Base-by-base conservation (phyloP, 176 grass and related monocot species). In the Oryza glumipatula region DNA sequence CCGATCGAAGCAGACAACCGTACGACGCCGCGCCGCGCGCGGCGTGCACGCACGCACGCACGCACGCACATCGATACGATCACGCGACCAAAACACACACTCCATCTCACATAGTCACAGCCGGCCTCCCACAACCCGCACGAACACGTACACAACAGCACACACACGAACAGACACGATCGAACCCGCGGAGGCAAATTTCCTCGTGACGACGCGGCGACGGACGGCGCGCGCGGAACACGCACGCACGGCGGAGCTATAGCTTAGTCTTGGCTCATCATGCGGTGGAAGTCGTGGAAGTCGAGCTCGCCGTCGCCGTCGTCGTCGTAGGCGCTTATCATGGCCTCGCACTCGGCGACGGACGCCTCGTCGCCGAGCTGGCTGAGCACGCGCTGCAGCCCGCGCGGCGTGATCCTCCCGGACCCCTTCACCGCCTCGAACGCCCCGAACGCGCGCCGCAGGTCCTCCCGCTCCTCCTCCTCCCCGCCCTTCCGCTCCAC, bases 341-440 rank as follows among this genome's bases (percentile, higher is more conserved):
- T 98, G 82, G 89, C 82, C 75, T 93, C 73, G 83, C 95, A 98
- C 48, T 95, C 87, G 19, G 93, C 85, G 1, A 98, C 78, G 3
- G 95, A 92, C 35, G 82, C 89, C 12, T 95, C 95, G 51, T 98
- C 95, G 22, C 95, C 95, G 11, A 98, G 91, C 76, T 84, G 82
- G 77, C 93, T 86, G 38, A 98, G 89, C 87, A 95, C 93, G 52
- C 91, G 86, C 87, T 98, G 93, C 85, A 98, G 21, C 2, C 95
- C 95, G 51, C 83, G 80, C 54, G 95, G 85, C 72, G 95, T 98
- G 83, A 98, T 98, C 78, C 95, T 80, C n/a, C 95, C 95, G 28
- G 93, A 95, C 32, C 95, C 95, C 87, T 98, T 98, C 63, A 92
- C 95, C 6, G 87, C 95, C 95, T 98, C 95, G 64, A 98, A 98